Conservation (phyloP, 2,329 filamentous ascomycete genomes). For the Emericellopsis cladophorae region DNA sequence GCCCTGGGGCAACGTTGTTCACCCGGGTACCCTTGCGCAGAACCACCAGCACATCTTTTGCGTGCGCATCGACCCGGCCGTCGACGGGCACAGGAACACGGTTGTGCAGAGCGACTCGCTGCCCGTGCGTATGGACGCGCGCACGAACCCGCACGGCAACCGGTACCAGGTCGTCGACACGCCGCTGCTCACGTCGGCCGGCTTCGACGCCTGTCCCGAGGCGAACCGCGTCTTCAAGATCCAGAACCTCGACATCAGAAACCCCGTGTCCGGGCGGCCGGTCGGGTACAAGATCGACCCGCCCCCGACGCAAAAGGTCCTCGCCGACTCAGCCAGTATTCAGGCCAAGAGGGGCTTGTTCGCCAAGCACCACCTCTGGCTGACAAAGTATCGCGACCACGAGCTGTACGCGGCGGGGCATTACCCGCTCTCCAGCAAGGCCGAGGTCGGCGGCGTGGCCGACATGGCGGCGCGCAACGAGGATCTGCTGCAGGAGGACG, state of each 20-base stretch:
- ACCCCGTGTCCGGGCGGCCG: constrained; percentile 32
- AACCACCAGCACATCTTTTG: constrained; percentile 62
- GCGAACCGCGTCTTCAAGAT: constrained; percentile 37
- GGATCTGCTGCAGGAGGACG: constrained; percentile 12
- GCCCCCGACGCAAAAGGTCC: constrained; percentile 29
- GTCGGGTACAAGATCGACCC: constrained; percentile 36
- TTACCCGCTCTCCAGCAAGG: constrained; percentile 35
- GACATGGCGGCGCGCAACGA: constrained; percentile 28
- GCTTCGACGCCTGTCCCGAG: constrained; percentile 38
- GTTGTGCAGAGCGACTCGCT: constrained; percentile 20
- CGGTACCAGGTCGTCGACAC: constrained; percentile 41
- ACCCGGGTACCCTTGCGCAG: constrained; percentile 50
- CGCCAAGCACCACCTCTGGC: constrained; percentile 32
- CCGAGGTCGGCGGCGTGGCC: constrained; percentile 27
- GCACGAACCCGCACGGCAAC: constrained; percentile 49
- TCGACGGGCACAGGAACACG: constrained; percentile 36
- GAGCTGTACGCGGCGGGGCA: constrained; percentile 38
- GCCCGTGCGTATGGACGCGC: constrained; percentile 24
- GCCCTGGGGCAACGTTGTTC: constrained; percentile 48
- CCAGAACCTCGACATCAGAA: constrained; percentile 30
- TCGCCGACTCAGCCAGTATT: constrained; percentile 30
- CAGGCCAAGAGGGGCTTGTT: constrained; percentile 28
- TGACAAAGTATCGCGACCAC: constrained; percentile 33
- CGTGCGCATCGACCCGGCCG: constrained; percentile 50
- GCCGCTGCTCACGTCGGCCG: constrained; percentile 28